Percentiles rank a stretch among this genome's conserved stretches.
Evolutionary conservation across 2,329 filamentous ascomycete genomes (phyloP).

Genomic region (Scortechinia acanthostroma): DNA sequence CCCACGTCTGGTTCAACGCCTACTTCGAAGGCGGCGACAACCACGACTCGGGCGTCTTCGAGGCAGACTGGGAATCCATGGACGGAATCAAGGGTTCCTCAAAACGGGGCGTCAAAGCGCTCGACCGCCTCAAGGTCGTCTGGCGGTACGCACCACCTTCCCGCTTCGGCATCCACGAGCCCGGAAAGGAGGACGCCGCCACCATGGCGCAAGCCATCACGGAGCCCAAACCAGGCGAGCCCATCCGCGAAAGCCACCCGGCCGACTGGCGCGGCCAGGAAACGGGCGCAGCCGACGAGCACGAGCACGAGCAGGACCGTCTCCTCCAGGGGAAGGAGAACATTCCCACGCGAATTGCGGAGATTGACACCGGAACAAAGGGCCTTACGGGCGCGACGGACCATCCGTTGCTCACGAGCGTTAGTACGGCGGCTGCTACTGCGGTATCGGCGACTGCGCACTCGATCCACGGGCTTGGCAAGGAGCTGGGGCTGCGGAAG

Average conservation of each 20-base stretch:
- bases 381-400: background rate
- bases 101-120: conserved; percentile 51
- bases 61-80: conserved; percentile 34
- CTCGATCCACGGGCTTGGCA: background rate
- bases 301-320: background rate
- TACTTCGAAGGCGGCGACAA: conserved; percentile 74
- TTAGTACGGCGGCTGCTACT: background rate
- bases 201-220: background rate
- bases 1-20: conserved; percentile 93
- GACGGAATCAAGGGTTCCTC: conserved; percentile 62
- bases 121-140: conserved; percentile 55
- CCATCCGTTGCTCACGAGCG: background rate
- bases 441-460: background rate
- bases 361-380: background rate
- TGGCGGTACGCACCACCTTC: conserved; percentile 27
- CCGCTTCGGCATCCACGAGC: background rate
- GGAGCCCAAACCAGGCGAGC: background rate
- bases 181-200: background rate
- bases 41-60: conserved; percentile 2
- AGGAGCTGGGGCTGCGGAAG: background rate
- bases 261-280: conserved; percentile 1
- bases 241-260: background rate
- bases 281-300: background rate
- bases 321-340: background rate
- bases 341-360: background rate